These are phyloP conservation scores for Hypoxylon intermedium DNA, from an alignment of 495 filamentous ascomycete species.

Conservation along the genomic window DNA sequence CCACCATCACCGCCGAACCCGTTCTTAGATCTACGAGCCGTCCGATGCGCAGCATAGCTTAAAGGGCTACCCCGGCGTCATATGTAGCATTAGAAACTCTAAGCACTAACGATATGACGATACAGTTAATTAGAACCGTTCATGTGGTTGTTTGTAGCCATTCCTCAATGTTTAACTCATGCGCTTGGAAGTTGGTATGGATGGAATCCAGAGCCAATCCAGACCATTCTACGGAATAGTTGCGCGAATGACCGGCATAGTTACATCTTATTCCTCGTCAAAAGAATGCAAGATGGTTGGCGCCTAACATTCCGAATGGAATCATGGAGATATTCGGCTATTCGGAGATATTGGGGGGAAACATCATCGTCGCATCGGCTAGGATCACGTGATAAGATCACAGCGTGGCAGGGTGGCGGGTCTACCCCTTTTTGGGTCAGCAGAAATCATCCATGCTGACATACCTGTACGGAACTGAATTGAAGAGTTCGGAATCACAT, in stretches of 20 bases:
- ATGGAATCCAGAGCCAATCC: background rate
- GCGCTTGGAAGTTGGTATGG: background rate
- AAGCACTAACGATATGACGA: constrained; percentile 14
- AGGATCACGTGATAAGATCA: no score
- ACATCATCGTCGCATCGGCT: no score
- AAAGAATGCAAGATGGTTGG: no score
- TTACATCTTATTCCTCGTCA: no score
- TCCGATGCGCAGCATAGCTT: constrained; percentile 12
- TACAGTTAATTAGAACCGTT: constrained; percentile 3
- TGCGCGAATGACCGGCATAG: constrained; percentile 9
- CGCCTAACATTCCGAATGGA: no score
- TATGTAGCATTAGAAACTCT: constrained; percentile 25
- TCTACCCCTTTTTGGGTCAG: no score
- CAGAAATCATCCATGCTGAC: no score
- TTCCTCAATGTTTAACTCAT: background rate
- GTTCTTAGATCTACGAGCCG: constrained; percentile 25
- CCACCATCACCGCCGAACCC: constrained; percentile 11
- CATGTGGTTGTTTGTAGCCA: background rate
- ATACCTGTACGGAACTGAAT: no score
- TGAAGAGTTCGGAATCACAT: no score
- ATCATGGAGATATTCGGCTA: no score
- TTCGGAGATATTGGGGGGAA: no score
- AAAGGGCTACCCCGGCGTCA: constrained; percentile 12
- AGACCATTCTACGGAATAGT: constrained; percentile 13
- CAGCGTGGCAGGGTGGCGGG: no score